These are phyloP conservation scores for Metschnikowia matae DNA, from an alignment of 805 yeast genomes.

Conservation along the genomic window DNA sequence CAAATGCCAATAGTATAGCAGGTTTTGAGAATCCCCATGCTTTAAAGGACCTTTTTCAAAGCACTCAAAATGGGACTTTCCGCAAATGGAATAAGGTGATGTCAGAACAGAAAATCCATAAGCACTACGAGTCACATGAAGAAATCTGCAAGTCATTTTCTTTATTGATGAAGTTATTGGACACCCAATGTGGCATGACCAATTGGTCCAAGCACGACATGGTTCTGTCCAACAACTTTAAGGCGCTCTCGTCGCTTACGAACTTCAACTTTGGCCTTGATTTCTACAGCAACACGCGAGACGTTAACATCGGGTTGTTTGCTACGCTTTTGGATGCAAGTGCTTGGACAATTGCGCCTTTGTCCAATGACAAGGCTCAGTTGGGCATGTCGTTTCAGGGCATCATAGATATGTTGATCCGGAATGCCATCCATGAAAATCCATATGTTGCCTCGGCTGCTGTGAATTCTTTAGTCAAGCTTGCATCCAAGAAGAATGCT, in stretches of 20 bases:
- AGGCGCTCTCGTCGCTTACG: slow-evolving; percentile 39
- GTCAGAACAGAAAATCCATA: slow-evolving; percentile 41
- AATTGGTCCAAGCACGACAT: slow-evolving; percentile 23
- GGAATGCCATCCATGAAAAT: slow-evolving; percentile 70
- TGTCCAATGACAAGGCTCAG: slow-evolving; percentile 30
- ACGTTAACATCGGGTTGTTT: slow-evolving; percentile 54
- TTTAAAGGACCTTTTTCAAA: slow-evolving; percentile 10
- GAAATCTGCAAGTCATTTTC: slow-evolving; percentile 63
- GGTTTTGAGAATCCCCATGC: slow-evolving; percentile 3
- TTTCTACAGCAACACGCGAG: slow-evolving; percentile 31
- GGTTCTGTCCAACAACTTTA: slow-evolving; percentile 14
- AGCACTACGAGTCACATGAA: slow-evolving; percentile 57
- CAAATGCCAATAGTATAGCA: neutral
- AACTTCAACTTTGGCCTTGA: slow-evolving; percentile 38
- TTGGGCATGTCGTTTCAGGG: slow-evolving; percentile 53
- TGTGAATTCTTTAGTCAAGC: slow-evolving; percentile 53
- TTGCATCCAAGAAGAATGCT: slow-evolving; percentile 69
- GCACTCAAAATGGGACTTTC: slow-evolving; percentile 3
- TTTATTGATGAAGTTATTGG: slow-evolving; percentile 54
- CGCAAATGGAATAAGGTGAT: slow-evolving; percentile 28
- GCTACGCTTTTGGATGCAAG: slow-evolving; percentile 65
- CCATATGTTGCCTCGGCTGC: slow-evolving; percentile 61
- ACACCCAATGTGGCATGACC: slow-evolving; percentile 47
- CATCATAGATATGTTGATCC: slow-evolving; percentile 69
- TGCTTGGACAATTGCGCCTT: slow-evolving; percentile 55